Conservation (phyloP, 2,329 filamentous ascomycete species). For the Fulvia fulva region DNA sequence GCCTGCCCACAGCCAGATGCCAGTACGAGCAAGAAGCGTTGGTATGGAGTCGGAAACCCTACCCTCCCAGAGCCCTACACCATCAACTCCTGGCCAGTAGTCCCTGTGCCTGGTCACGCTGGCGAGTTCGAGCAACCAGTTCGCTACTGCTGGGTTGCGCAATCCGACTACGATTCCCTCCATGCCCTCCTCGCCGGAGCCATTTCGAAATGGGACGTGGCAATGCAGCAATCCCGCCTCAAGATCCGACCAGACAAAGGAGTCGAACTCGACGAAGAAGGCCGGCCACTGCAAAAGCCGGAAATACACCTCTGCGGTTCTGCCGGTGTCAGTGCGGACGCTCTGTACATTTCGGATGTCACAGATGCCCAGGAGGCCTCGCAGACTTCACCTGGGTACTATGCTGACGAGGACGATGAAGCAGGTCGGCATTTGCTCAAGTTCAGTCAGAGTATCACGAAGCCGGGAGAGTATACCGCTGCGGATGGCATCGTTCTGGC, state of each 20-base stretch:
- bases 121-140: not conserved
- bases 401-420: not conserved
- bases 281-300: not conserved
- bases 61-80: not conserved
- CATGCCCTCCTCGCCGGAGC: not conserved
- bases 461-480: not conserved
- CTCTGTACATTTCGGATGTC: not conserved
- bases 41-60: slow-evolving; percentile 3
- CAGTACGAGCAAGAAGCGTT: not conserved
- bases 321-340: not conserved
- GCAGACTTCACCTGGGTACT: not conserved
- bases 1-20: not conserved
- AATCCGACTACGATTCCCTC: not conserved
- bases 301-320: not conserved
- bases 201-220: not conserved
- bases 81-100: slow-evolving; percentile 2
- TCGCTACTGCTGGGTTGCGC: slow-evolving; percentile 1
- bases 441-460: not conserved
- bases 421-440: not conserved
- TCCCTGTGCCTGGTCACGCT: not conserved
- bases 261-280: not conserved
- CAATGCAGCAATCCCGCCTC: not conserved
- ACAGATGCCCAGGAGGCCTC: not conserved
- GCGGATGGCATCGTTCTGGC: not conserved
- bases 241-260: not conserved